Percentiles rank a stretch among this genome's conserved stretches.
Evolutionary conservation across 345 rosid genomes (phyloP).

Genomic region (Gossypium sturtianum): DNA sequence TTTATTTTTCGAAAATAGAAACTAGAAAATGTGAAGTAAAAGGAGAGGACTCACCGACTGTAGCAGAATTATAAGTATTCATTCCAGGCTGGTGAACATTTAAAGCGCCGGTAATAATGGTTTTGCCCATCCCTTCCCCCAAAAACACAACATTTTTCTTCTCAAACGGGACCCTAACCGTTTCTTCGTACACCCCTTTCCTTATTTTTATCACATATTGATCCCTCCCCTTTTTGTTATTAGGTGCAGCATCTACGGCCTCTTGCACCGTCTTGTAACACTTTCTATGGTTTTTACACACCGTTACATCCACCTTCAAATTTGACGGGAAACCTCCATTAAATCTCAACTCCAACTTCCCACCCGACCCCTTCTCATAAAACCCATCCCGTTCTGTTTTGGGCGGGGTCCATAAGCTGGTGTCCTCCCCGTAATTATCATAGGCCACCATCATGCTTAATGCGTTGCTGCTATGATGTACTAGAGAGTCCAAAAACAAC

Average conservation of each 20-base stretch:
- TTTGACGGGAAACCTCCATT: slow-evolving; percentile 38
- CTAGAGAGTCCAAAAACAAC: slow-evolving; percentile 47
- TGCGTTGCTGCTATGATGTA: slow-evolving; percentile 55
- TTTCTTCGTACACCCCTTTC: slow-evolving; percentile 70
- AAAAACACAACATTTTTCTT: slow-evolving; percentile 73
- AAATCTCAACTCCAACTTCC: slow-evolving; percentile 5
- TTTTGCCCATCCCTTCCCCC: slow-evolving; percentile 84
- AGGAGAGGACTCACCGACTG: slow-evolving; percentile 50
- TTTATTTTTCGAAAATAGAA: too few relatives aligned
- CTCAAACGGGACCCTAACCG: slow-evolving; percentile 64
- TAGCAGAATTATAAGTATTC: slow-evolving; percentile 68
- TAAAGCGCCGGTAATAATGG: slow-evolving; percentile 69
- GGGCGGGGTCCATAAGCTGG: slow-evolving; percentile 51
- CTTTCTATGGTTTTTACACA: slow-evolving; percentile 47
- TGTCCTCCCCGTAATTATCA: slow-evolving; percentile 43
- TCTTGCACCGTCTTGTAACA: slow-evolving; percentile 62
- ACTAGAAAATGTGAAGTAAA: background rate
- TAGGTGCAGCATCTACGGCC: slow-evolving; percentile 79
- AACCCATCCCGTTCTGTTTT: slow-evolving; percentile 76
- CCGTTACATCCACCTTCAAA: slow-evolving; percentile 54
- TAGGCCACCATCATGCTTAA: slow-evolving; percentile 58
- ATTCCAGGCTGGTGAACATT: slow-evolving; percentile 54
- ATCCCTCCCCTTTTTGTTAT: slow-evolving; percentile 16
- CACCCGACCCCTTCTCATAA: slow-evolving; percentile 40
- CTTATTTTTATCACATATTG: slow-evolving; percentile 58